Conservation (phyloP, 805 yeast species). For the Kregervanrija pseudodelftensis region DNA sequence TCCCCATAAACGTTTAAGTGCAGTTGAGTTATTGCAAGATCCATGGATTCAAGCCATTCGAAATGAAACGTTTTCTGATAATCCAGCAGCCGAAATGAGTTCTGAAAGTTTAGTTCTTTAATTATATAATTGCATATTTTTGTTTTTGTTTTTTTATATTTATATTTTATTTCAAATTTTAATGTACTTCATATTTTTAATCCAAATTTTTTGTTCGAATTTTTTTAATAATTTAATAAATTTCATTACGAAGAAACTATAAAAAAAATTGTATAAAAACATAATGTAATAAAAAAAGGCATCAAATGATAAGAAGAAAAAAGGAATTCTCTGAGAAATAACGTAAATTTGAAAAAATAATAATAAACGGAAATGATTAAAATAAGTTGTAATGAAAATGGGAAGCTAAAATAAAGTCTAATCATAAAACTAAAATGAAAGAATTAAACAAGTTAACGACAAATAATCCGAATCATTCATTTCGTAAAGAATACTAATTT, state of each 20-base stretch:
- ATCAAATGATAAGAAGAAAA: constrained; percentile 1
- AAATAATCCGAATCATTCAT: neutral
- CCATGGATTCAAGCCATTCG: constrained; percentile 83
- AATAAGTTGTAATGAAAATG: neutral
- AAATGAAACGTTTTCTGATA: constrained; percentile 56
- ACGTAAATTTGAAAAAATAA: neutral
- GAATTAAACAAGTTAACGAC: neutral
- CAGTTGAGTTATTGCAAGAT: constrained; percentile 76
- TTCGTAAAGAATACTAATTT: neutral
- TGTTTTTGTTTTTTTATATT: neutral
- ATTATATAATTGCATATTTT: neutral
- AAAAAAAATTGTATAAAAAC: neutral
- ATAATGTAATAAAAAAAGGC: neutral
- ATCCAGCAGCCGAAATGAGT: neutral
- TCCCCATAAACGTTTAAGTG: constrained; percentile 73
- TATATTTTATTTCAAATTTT: neutral
- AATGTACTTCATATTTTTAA: no score
- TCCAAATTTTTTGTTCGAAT: no score
- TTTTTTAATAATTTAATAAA: no score
- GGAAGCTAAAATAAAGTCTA: neutral
- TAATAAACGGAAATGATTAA: neutral
- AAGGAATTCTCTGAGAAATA: neutral
- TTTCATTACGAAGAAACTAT: no score
- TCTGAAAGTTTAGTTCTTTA: neutral
- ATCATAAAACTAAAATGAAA: neutral